phyloP scores from a whole-genome alignment of 306 rosid genomes.

The Lathyrus tuberosus region DNA sequence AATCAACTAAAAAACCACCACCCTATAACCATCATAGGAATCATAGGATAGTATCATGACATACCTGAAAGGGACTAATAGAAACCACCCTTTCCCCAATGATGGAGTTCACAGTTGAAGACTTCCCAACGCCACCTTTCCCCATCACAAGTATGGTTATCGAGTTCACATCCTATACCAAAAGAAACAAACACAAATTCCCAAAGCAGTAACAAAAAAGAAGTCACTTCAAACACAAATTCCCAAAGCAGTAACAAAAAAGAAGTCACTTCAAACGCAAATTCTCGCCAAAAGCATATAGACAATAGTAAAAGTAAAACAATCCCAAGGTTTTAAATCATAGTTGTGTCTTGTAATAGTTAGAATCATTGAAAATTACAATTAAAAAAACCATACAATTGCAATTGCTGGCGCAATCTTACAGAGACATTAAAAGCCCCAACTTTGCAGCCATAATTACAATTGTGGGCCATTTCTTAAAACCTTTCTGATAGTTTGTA shows the following conservation, averaged over 20 bases:
- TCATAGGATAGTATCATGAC: neutral
- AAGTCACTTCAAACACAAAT: constrained; percentile 22
- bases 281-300: neutral
- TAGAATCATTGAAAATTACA: neutral
- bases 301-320: constrained; percentile 2
- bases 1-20: neutral
- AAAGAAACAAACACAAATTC: constrained; percentile 25
- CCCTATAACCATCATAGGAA: neutral
- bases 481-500: neutral
- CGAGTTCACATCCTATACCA: constrained; percentile 73
- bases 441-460: too few species aligned
- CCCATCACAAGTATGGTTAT: constrained; percentile 98
- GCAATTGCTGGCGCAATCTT: neutral
- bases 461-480: too few species aligned
- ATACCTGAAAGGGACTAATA: constrained; percentile 92
- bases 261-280: neutral
- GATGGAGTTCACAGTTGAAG: constrained; percentile 91
- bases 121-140: constrained; percentile 96
- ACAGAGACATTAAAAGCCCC: too few species aligned
- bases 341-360: neutral
- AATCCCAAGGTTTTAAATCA: neutral
- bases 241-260: neutral
- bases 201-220: neutral
- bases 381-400: neutral
- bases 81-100: constrained; percentile 87